Evolutionary conservation across 192 early-diverging fungal species (phyloP), one percentile per base, ranked within the genome.

Genomic region (Lobosporangium transversale): DNA sequence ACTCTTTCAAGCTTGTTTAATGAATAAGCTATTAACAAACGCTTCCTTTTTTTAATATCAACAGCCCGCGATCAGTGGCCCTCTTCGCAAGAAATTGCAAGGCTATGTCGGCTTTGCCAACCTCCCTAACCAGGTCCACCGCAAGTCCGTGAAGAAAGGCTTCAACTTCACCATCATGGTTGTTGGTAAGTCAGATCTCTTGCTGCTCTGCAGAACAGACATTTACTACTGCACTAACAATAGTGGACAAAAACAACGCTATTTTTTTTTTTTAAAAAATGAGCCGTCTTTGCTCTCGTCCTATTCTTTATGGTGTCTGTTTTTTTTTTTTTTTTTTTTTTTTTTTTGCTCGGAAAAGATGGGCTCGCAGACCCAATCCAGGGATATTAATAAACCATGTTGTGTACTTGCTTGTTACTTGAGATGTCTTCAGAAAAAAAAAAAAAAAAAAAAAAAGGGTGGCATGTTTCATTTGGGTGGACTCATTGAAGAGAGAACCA

Each of bases 91-190:
- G 60, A 81, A 81, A 69, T 58, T 76, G 18, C 78, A 80, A 51
- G 81, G 81, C 29, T 82, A 82, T 62, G 81, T 99, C 67, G 97
- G 96, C 20, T 98, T 99, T 79, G 94, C 94, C 78, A 94, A 92
- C 80, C 87, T 97, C 65, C 94, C 95, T 20, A 90, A 93, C 71
- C 97, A 99, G 81, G 93, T 97, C 60, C 93, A 98, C 76, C 86
- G 91, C 68, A 94, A 95, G 83, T 93, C 94, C 11, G 87, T 97
- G 24, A 97, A 99, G 85, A 89, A 91, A 33, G 95, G 95, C 14
- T 99, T 99, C 83, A 88, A 92, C 62, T 98, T 99, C 79, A 98
- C 94, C 44, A 61, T 94, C 83, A 97, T 99, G 96, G 92, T 97
- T 42, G 97, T 98, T 37, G 97, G 92, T 91, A 83, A 73, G 89